Evolutionary conservation across 768 basidiomycete species (phyloP).

Genomic region (Suillus fuscotomentosus): DNA sequence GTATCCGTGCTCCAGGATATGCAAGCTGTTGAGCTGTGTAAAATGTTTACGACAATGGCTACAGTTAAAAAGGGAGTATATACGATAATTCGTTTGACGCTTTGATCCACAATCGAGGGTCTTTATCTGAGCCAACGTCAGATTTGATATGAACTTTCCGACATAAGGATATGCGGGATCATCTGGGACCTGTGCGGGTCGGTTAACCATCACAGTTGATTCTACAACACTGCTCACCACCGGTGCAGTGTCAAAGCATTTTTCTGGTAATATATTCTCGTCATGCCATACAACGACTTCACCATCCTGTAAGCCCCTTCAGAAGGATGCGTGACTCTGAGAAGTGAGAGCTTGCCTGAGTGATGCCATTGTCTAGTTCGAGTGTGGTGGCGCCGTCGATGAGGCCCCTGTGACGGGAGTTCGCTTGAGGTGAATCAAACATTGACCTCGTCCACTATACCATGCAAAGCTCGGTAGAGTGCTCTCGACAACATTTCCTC

Average conservation of each 20-base stretch:
- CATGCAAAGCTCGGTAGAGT: conserved; percentile 76
- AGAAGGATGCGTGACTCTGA: conserved; percentile 5
- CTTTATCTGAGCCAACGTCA: conserved; percentile 76
- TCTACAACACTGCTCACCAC: conserved; percentile 40
- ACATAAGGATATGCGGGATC: conserved; percentile 74
- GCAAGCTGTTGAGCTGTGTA: conserved; percentile 56
- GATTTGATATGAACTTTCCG: conserved; percentile 73
- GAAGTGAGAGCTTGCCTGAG: conserved; percentile 43
- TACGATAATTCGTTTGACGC: conserved; percentile 59
- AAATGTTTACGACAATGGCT: conserved; percentile 2
- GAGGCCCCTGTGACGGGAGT: conserved; percentile 51
- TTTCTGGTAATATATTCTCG: conserved; percentile 56
- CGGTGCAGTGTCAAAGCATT: conserved; percentile 69
- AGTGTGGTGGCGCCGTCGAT: conserved; percentile 75
- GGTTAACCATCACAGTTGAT: conserved; percentile 1
- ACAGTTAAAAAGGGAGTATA: conserved; percentile 18
- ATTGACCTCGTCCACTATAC: conserved; percentile 34
- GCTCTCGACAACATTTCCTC: conserved; percentile 74
- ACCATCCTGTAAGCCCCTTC: conserved; percentile 52
- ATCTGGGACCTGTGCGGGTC: conserved; percentile 39
- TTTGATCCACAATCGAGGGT: conserved; percentile 80
- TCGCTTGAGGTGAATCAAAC: conserved; percentile 5
- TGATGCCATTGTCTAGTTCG: conserved; percentile 78
- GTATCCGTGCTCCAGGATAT: conserved; percentile 68
- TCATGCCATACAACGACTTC: conserved; percentile 83